Base-by-base conservation (phyloP, 2,329 filamentous ascomycete species). In the Aureobasidium sp. region DNA sequence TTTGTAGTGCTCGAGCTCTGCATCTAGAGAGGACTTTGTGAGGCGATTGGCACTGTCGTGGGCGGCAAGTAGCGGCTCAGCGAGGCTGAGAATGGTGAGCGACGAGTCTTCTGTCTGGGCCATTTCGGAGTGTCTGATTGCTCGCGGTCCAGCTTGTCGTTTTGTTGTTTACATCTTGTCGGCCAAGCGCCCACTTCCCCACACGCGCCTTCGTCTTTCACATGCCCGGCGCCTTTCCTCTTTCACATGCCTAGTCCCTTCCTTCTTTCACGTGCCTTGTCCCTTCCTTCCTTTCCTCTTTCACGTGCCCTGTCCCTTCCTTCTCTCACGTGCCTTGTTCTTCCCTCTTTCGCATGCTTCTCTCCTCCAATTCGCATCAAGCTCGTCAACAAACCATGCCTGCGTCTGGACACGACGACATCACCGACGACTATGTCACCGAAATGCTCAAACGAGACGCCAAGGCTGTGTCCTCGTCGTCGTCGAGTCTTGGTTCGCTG, bases 1-100 rank as follows among this genome's bases (percentile, higher is more conserved):
- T 76, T 89, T 90, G 77, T 97, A 96, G 74, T 97, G 92, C 31
- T 82, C 79, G 29, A 97, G 80, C 73, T 97, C 93, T 29, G 89
- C 89, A 65, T 89, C 85, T 8, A 97, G 79, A 19, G 87, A 87
- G 19, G 84, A 83, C 63, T 81, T 84, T 65, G 87, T 84, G 65
- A 84, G 84, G 73, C 94, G 89, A 45, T 63, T 27, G 38, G 38
- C n/a, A 59, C 47, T 58, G 58, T 49, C 27, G 51, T 64, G 73
- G 71, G 47, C 69, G 58, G 61, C 55, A 60, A 68, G 63, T 68
- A 71, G 74, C 69, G 65, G 72, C 64, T 74, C 65, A n/a, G 71
- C 65, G 58, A 73, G 69, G 59, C 66, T 60, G 67, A 68, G 58
- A 67, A 95, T 90, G 57, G 86, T 86, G 63, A 94, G 69, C 81